Evolutionary conservation across 2,329 filamentous ascomycete species (phyloP), one percentile per base, ranked within the genome.

Genomic region (Cladosporium oxysporum): DNA sequence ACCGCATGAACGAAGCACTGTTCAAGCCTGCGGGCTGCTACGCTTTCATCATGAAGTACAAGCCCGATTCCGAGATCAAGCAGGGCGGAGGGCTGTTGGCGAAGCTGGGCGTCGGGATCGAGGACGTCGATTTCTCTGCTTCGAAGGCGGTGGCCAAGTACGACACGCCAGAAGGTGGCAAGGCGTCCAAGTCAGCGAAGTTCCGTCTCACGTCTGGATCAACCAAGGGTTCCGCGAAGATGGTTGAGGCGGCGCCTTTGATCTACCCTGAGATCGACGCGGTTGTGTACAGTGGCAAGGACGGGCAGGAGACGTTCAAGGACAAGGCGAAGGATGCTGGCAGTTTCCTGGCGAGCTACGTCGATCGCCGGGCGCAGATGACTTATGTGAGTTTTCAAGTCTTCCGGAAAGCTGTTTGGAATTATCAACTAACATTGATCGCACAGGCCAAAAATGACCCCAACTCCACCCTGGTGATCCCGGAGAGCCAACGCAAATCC

Each of bases 21-120:
- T 89, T 89, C 73, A 80, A 79, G 57, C 86, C 87, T 0, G 81
- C 80, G 1, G 86, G 86, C 0, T 78, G 88, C 0, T 85, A 83
- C 74, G 83, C 80, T 66, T 76, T 85, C 23, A 78, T 89, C 44
- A 81, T 88, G 58, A 74, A 72, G 47, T 76, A 75, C 67, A 76
- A 75, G 37, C 52, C 72, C 0, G 69, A 74, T 7, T 66, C 64
- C 3, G 69, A 72, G 16, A 57, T 71, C 44, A 47, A 66, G 12
- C n/a, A 44, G 44, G n/a, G 63, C 6, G 35, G 49, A 7, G 29
- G 55, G 23, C 18, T 66, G 6, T 6, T 57, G 28, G 53, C 62
- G 50, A 31, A 66, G 29, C 62, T 68, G 61, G 58, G 65, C 6
- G 67, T 74, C n/a, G 64, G 58, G 14, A 65, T 67, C 3, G 68